phyloP scores from a whole-genome alignment of 306 rosid species.

The Ormosia emarginata region DNA sequence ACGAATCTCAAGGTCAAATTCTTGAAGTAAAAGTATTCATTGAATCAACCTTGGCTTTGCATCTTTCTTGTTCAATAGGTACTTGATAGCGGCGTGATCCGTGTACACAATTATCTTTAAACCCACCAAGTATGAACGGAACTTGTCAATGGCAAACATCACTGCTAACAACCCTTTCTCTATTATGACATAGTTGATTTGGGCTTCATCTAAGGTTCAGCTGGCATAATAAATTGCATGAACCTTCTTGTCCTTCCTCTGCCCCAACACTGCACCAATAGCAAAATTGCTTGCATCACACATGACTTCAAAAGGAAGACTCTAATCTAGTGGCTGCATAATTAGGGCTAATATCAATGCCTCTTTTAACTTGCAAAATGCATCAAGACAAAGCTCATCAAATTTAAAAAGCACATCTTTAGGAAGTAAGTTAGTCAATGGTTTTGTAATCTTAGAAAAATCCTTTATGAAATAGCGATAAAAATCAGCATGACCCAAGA shows the following conservation, averaged over 20 bases:
- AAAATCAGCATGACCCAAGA: background rate
- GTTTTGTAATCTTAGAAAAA: no score
- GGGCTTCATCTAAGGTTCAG: background rate
- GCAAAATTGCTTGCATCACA: background rate
- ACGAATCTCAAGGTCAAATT: no score
- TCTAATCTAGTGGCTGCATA: no score
- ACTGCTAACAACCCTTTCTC: no score
- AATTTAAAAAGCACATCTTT: no score
- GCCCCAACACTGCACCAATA: background rate
- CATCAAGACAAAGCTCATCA: background rate
- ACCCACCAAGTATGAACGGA: background rate
- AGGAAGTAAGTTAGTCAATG: no score
- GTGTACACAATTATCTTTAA: no score
- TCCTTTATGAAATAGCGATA: background rate
- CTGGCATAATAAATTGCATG: background rate
- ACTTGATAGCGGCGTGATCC: background rate
- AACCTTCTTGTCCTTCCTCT: no score
- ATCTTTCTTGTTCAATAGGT: background rate
- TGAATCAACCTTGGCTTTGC: background rate
- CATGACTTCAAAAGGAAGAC: background rate
- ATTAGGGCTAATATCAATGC: background rate
- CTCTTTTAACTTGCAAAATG: background rate
- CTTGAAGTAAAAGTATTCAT: background rate
- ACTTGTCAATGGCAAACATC: background rate
- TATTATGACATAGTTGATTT: no score